Evolutionary conservation across 1,284 basidiomycete species (phyloP).

Genomic region (Apiotrichum sp.): DNA sequence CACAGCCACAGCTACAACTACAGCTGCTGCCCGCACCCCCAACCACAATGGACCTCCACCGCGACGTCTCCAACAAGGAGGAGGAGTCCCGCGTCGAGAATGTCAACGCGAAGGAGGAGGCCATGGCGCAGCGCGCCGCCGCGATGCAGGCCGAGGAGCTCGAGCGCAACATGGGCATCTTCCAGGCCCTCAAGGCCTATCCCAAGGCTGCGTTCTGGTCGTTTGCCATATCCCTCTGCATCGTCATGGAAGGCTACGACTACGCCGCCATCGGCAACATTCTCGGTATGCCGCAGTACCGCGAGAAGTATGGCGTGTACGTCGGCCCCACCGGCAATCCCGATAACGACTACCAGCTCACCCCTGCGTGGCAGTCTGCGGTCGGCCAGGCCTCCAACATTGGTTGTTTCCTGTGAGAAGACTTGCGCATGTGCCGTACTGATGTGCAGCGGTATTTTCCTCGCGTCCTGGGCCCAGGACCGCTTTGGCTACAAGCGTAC

Average conservation of each 20-base stretch:
- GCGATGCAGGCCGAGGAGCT: too few relatives aligned
- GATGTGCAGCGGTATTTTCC: constrained; percentile 21
- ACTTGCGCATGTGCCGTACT: background rate
- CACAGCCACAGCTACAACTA: too few relatives aligned
- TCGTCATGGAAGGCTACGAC: constrained; percentile 18
- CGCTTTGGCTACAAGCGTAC: constrained; percentile 25
- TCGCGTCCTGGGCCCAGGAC: constrained; percentile 19
- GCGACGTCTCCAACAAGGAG: too few relatives aligned
- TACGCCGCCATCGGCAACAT: constrained; percentile 7
- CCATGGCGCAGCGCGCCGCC: too few relatives aligned
- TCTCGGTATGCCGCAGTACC: constrained; percentile 10
- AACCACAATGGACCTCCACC: too few relatives aligned
- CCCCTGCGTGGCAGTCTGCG: constrained; percentile 18
- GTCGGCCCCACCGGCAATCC: background rate
- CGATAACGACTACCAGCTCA: constrained; percentile 2
- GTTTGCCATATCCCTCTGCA: too few relatives aligned
- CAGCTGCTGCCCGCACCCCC: too few relatives aligned
- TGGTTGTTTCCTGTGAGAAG: constrained; percentile 23
- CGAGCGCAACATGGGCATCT: too few relatives aligned
- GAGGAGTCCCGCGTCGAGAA: too few relatives aligned
- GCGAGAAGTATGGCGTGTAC: constrained; percentile 7
- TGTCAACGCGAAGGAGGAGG: too few relatives aligned
- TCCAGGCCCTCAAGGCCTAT: too few relatives aligned
- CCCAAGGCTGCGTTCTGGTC: too few relatives aligned
- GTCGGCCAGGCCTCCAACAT: constrained; percentile 14